These are phyloP conservation scores for Medicago lupulina DNA, from an alignment of 306 rosid genomes.

Conservation along the genomic window DNA sequence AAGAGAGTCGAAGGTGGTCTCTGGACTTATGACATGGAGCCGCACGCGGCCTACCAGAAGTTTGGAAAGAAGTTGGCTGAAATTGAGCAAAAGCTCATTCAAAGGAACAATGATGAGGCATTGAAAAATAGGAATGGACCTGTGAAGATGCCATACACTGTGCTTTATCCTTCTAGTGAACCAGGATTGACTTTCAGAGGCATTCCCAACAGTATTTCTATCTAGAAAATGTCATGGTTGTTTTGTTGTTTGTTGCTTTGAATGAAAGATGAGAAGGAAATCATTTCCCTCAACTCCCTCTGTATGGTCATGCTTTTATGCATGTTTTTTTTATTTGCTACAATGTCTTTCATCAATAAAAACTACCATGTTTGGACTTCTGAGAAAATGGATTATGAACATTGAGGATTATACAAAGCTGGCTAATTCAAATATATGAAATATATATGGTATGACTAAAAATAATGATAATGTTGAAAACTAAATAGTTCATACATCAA, in stretches of 20 bases:
- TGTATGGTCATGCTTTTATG: not conserved
- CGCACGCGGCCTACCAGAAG: slow-evolving; percentile 56
- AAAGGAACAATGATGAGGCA: slow-evolving; percentile 57
- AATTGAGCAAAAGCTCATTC: slow-evolving; percentile 54
- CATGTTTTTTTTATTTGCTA: not conserved
- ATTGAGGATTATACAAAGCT: no score
- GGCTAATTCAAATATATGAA: no score
- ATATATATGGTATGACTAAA: no score
- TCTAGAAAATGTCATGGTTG: slow-evolving; percentile 41
- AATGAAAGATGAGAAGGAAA: slow-evolving; percentile 32
- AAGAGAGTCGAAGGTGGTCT: not conserved
- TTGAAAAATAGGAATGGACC: slow-evolving; percentile 67
- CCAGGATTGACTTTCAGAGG: slow-evolving; percentile 75
- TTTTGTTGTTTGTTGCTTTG: slow-evolving; percentile 4
- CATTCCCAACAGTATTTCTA: slow-evolving; percentile 78
- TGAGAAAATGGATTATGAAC: no score
- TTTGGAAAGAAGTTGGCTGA: slow-evolving; percentile 57
- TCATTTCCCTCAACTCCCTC: not conserved
- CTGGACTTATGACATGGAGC: slow-evolving; percentile 63
- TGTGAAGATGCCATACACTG: slow-evolving; percentile 76
- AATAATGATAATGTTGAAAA: no score
- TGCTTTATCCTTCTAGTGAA: slow-evolving; percentile 64
- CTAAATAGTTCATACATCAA: no score
- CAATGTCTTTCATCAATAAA: no score
- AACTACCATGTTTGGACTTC: no score